Conservation (phyloP, 1,284 basidiomycete species). For the Marasmius sp. region DNA sequence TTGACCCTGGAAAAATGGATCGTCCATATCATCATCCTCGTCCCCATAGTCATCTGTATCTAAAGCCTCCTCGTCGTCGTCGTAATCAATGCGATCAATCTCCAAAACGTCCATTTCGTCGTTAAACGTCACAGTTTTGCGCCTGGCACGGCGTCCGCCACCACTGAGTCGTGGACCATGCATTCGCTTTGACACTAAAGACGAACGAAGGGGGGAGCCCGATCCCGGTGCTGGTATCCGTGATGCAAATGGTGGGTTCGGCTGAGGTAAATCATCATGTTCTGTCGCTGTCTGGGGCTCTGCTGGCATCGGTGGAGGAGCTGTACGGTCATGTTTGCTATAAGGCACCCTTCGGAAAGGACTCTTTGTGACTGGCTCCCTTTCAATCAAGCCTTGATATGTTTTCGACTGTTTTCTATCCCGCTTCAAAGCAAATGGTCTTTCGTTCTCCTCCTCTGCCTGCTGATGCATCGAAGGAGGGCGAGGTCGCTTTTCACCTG, state of each 20-base stretch:
- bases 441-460: conserved; percentile 69
- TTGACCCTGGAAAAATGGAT: conserved; percentile 22
- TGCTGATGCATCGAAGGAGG: conserved; percentile 67
- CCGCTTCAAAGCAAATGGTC: conserved; percentile 67
- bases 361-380: conserved; percentile 81
- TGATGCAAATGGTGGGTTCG: conserved; percentile 16
- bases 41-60: conserved; percentile 29
- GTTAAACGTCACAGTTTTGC: conserved; percentile 87
- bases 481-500: conserved; percentile 71
- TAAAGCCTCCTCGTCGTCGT: conserved; percentile 49
- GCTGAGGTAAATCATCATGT: not conserved
- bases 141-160: conserved; percentile 48
- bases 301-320: not conserved
- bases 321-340: conserved; percentile 7
- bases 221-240: conserved; percentile 23
- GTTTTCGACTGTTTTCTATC: conserved; percentile 76
- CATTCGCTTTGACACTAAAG: conserved; percentile 77
- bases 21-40: conserved; percentile 24
- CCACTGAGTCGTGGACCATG: conserved; percentile 78
- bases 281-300: not conserved
- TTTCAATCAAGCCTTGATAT: conserved; percentile 72
- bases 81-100: conserved; percentile 69
- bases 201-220: conserved; percentile 63
- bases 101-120: conserved; percentile 87
- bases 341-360: conserved; percentile 58